phyloP scores from a whole-genome alignment of 305 asterid genomes.

The Plantago coronopus region DNA sequence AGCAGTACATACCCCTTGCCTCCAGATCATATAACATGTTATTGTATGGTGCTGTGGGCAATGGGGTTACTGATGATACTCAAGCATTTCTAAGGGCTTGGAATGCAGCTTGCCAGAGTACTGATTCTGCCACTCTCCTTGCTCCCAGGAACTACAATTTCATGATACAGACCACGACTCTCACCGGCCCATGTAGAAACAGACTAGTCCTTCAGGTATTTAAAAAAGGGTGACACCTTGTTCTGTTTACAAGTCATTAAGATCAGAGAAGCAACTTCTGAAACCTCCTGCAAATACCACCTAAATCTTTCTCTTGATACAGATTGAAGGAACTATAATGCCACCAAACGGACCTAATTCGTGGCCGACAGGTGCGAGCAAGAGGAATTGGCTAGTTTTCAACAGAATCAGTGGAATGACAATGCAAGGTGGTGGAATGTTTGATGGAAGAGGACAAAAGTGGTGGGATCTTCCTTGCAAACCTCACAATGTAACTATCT shows the following conservation, averaged over 20 bases:
- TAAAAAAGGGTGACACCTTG: neutral
- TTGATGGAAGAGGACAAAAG: conserved; percentile 80
- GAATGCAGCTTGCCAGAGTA: conserved; percentile 72
- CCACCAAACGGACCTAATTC: conserved; percentile 76
- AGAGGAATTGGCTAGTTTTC: conserved; percentile 72
- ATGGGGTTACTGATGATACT: conserved; percentile 64
- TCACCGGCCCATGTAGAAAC: conserved; percentile 68
- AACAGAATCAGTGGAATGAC: conserved; percentile 63
- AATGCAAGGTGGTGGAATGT: conserved; percentile 73
- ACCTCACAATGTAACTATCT: conserved; percentile 67
- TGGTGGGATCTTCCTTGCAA: conserved; percentile 99
- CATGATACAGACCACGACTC: conserved; percentile 64
- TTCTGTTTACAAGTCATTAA: neutral
- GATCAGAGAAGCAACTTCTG: no score
- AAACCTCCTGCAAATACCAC: no score
- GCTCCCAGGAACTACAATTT: conserved; percentile 48
- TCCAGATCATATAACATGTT: conserved; percentile 37
- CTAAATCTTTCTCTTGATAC: neutral
- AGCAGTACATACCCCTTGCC: neutral
- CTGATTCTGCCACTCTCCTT: conserved; percentile 34
- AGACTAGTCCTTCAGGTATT: conserved; percentile 54
- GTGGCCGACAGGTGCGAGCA: conserved; percentile 52
- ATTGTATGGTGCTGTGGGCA: conserved; percentile 65
- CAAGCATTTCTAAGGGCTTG: conserved; percentile 67
- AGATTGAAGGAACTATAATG: conserved; percentile 74